Evolutionary conservation across 441 rosid species (phyloP).

Genomic region (Erodium moschatum): DNA sequence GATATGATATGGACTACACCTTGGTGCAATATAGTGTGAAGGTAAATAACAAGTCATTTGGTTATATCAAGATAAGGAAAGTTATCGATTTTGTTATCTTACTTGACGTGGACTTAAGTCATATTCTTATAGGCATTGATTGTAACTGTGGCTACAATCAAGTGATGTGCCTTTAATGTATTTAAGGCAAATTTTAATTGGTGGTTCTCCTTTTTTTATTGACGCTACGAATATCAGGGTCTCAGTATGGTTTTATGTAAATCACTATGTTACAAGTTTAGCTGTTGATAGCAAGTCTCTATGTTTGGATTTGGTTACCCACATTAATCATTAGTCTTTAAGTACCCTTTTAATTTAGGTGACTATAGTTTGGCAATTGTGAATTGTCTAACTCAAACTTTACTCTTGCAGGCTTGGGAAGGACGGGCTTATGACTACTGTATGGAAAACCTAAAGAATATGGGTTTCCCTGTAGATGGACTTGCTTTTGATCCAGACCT

Average conservation of each 20-base stretch:
- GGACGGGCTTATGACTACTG: conserved; percentile 96
- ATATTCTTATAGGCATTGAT: background rate
- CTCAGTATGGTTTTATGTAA: background rate
- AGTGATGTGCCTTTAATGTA: background rate
- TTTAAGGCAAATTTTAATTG: background rate
- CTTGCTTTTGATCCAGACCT: conserved; percentile 83
- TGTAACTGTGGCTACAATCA: background rate
- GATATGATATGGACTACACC: conserved; percentile 99
- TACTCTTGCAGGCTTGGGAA: conserved; percentile 81
- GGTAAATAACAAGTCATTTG: conserved; percentile 33
- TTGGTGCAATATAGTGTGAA: conserved; percentile 85
- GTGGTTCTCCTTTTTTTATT: background rate
- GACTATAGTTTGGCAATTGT: background rate
- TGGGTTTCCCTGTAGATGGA: conserved; percentile 93
- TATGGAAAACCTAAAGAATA: conserved; percentile 64
- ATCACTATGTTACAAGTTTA: background rate
- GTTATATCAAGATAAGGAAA: background rate
- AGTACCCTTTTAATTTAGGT: conserved; percentile 2
- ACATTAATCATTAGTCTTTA: background rate
- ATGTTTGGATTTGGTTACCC: background rate
- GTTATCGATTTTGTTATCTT: background rate
- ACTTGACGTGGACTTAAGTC: background rate
- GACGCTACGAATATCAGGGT: background rate
- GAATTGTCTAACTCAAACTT: conserved; percentile 14
- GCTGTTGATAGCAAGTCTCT: background rate